Conservation (phyloP, 2,329 filamentous ascomycete species). For the Colletotrichum liriopes region DNA sequence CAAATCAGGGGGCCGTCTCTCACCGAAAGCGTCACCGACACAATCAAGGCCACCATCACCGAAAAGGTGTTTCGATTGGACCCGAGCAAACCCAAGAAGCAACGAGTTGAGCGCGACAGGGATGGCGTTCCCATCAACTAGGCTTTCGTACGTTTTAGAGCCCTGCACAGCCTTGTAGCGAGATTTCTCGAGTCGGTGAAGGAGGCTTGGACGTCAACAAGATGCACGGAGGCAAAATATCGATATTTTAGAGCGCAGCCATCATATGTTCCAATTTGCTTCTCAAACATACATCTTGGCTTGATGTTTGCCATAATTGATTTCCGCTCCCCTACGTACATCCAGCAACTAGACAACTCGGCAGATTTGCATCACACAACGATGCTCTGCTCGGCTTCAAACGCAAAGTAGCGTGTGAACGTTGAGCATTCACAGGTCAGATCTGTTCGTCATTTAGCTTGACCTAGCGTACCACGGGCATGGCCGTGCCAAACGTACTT, state of each 20-base stretch:
- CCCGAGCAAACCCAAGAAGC: slow-evolving; percentile 16
- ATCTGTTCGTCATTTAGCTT: background rate
- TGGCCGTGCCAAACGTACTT: background rate
- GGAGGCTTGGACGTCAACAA: background rate
- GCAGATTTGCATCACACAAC: background rate
- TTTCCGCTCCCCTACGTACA: too few relatives aligned
- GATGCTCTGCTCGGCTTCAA: background rate
- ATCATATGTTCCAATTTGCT: too few relatives aligned
- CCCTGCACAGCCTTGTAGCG: too few relatives aligned
- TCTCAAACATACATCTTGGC: too few relatives aligned
- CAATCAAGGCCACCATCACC: slow-evolving; percentile 5
- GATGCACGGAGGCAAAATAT: too few relatives aligned
- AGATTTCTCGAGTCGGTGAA: too few relatives aligned
- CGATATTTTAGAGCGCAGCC: too few relatives aligned
- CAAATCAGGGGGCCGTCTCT: background rate
- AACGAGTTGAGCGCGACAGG: background rate
- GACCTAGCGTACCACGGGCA: background rate
- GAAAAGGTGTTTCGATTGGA: background rate
- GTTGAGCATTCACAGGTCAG: too few relatives aligned
- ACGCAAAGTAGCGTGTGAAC: background rate
- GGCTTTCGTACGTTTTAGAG: too few relatives aligned
- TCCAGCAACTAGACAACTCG: background rate
- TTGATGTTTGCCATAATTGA: background rate
- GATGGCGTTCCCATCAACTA: background rate
- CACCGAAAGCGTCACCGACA: background rate